These are phyloP conservation scores for Fragilaria crotonensis DNA, from an alignment of 108 stramenopile species.

Conservation along the genomic window DNA sequence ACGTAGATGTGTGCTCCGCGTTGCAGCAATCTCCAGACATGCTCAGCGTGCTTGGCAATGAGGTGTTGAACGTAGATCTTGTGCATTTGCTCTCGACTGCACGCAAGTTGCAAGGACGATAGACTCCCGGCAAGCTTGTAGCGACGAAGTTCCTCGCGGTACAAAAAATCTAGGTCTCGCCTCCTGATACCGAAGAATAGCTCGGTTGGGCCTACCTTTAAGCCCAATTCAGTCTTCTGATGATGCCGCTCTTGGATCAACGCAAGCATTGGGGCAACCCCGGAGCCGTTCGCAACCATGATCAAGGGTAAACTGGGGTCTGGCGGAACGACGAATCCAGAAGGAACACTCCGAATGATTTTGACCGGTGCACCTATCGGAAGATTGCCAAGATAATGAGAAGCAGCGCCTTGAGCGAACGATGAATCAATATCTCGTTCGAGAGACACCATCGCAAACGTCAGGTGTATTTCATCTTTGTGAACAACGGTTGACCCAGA, in stretches of 20 bases:
- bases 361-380: not conserved
- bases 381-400: not conserved
- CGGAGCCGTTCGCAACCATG: not conserved
- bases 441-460: not conserved
- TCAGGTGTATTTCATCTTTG: not conserved
- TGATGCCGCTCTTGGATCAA: not conserved
- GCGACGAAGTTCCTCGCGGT: not conserved
- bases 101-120: not conserved
- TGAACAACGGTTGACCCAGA: not conserved
- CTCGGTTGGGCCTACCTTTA: not conserved
- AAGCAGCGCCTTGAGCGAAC: not conserved
- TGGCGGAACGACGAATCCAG: not conserved
- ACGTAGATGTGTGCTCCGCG: not conserved
- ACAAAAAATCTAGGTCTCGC: not conserved
- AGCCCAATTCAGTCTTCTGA: not conserved
- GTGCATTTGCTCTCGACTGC: not conserved
- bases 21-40: not conserved
- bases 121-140: not conserved
- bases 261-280: not conserved
- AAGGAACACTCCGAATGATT: not conserved
- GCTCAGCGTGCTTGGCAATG: not conserved
- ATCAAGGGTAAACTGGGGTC: not conserved
- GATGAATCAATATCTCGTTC: not conserved
- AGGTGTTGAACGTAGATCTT: not conserved
- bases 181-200: not conserved